Conservation (phyloP, 257 asterid species). For the Scutellaria galericulata region DNA sequence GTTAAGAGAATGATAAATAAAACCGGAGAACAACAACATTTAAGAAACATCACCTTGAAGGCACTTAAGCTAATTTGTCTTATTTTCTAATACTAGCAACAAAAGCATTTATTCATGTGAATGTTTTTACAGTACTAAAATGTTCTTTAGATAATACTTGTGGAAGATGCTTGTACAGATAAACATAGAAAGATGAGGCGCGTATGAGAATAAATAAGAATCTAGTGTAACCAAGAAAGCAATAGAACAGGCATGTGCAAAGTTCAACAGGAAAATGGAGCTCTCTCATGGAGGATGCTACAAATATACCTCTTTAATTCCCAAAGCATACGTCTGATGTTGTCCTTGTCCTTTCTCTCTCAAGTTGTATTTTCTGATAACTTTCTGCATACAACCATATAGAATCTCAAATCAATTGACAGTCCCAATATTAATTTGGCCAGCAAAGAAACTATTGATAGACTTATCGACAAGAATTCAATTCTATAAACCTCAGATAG, state of each 20-base stretch:
- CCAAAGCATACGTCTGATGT: conserved; percentile 98
- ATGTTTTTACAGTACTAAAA: background rate
- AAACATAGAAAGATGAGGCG: conserved; percentile 1
- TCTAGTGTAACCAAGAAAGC: conserved; percentile 19
- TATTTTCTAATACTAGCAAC: background rate
- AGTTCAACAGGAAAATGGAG: conserved; percentile 20
- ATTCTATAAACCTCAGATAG: conserved; percentile 76
- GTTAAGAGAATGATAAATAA: conserved; percentile 9
- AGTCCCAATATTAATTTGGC: conserved; percentile 16
- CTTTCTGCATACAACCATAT: conserved; percentile 51
- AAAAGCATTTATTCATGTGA: conserved; percentile 4
- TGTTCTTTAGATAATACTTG: too few relatives aligned
- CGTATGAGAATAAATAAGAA: conserved; percentile 11
- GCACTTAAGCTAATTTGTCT: background rate
- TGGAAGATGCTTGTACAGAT: background rate
- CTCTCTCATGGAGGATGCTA: conserved; percentile 25
- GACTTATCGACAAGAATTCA: conserved; percentile 25
- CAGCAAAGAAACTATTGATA: conserved; percentile 23
- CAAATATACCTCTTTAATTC: conserved; percentile 88
- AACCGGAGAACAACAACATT: background rate
- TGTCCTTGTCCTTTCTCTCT: conserved; percentile 88
- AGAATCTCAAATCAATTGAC: conserved; percentile 16
- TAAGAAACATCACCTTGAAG: background rate
- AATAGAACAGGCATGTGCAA: conserved; percentile 2
- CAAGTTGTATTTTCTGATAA: conserved; percentile 73